Evolutionary conservation across 352 stramenopile genomes (phyloP), one percentile per base, ranked within the genome.

Genomic region (Plasmopara viticola): DNA sequence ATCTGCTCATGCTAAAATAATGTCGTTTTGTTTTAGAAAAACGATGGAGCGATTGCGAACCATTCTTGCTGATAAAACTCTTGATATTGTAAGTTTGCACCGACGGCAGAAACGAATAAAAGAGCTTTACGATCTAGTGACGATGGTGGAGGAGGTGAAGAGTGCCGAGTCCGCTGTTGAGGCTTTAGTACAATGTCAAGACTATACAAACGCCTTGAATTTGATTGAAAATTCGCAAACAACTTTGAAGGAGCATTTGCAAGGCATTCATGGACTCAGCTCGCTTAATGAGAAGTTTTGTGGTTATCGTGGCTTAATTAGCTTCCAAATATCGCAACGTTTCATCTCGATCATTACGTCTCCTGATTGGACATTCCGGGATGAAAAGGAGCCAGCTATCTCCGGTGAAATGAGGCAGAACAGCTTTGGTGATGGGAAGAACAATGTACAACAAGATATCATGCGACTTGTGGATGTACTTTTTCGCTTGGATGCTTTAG

Each of bases 71-170:
- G 79, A 90, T 54, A 91, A 91, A 61, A 90, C 84, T 2, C 69
- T 94, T 30, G 84, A 90, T 45, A 94, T 94, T 52, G 76, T 94
- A 56, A 90, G 78, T 54, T 69, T 94, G n/a, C 80, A 94, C 49
- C 72, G 78, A 14, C 67, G 80, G 9, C 84, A 91, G 47, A 91
- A 90, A 51, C 74, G 79, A 9, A 86, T 92, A 28, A 80, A 78
- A 0, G 78, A 91, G 59, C 63, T 94, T 5, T 77, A 91, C 47
- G 78, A 91, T 64, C 61, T 91, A 45, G 74, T 90, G 40, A 77
- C 79, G 14, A 87, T 90, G 76, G 84, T 94, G 41, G 81, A 94
- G 57, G 78, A 80, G 30, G 79, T 94, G 28, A 94, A 90, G 57
- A 84, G 83, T 56, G 81, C 84, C 5, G 84, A 94, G 53, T 82